Base-by-base conservation (phyloP, 768 basidiomycete genomes). In the Saitozyma sp. region DNA sequence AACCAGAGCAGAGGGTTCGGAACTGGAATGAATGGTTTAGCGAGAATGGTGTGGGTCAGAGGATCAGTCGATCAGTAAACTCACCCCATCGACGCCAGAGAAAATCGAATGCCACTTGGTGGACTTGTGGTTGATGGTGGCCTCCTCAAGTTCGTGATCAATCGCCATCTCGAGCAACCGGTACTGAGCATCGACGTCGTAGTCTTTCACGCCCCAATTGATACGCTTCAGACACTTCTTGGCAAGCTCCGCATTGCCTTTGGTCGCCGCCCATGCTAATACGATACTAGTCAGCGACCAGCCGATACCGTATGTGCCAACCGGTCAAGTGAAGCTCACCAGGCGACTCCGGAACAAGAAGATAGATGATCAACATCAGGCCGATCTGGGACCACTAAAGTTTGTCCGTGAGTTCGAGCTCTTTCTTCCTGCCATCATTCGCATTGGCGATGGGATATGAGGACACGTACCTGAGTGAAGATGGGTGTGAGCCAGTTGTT, bases 161-260 rank as follows among this genome's bases (percentile, higher is more conserved):
- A 57, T 41, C 9, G 56, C 58, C 3, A 19, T 29, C 6, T 38
- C 62, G n/a, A 63, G 43, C 39, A 58, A n/a, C 9, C 14, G 38
- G 38, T 52, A 41, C 37, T 63, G 38, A 11, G 43, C 10, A 10
- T 58, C 37, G 7, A 61, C 58, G 43, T 63, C 62, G 53, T 64
- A 70, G 10, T 61, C 65, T 17, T 57, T 55, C n/a, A 70, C 53
- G n/a, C 52, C 56, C 16, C 65, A 54, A 42, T 67, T 29, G 61
- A 54, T 58, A 11, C 39, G 42, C 6, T 9, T 14, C 2, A 69
- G 39, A 17, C 58, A 20, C 37, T 56, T 58, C 46, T 56, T 48
- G 29, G 64, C 61, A 2, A 50, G 38, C 8, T 63, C 67, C 13
- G 56, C 50, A 20, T 66, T 60, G 11, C 58, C 59, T 42, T 59